Base-by-base conservation (phyloP, 352 stramenopile species). In the Globisporangium okanoganense region DNA sequence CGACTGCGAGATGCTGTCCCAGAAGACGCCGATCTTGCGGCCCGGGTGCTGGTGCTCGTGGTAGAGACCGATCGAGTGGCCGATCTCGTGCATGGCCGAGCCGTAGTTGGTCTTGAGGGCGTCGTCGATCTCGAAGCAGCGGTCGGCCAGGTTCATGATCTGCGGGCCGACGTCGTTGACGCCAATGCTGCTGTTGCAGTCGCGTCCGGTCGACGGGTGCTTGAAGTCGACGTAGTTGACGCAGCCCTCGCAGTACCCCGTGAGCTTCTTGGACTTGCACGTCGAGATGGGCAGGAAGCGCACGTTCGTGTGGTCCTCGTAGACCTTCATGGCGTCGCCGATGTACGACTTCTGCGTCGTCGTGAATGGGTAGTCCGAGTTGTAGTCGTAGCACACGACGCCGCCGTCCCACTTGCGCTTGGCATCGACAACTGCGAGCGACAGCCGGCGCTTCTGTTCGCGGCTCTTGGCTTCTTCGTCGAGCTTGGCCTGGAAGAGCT, bases 151-250 rank as follows among this genome's bases (percentile, higher is more conserved):
- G 66, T 87, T 85, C 78, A 92, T 87, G 58, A 76, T 75, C 67
- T 92, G 82, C 10, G 74, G 58, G 0, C 82, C 79, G 2, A 78
- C 73, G 36, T 76, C 66, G 53, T 80, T 90, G 36, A 92, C 79
- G 50, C 82, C 82, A 47, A 91, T 91, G 43, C 77, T 88, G 31
- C 75, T 85, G 76, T 91, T 91, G 62, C 82, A 91, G 74, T 91
- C 82, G 1, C 82, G 82, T 1, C 82, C 82, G 12, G 67, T 83
- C 1, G 75, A 27, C 40, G 82, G 82, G 75, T 92, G 79, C 61
- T 89, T 90, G 56, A 91, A 88, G 62, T 93, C 79, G 55, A 88
- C 75, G 66, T 76, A 93, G 66, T 85, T 84, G 18, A 64, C 69
- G 62, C 84, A 93, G 56, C 73, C 73, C 55, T 82, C 71, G 56